Percentiles rank a stretch among this genome's conserved stretches.
These are phyloP conservation scores for Colletotrichum musicola DNA, from an alignment of 2,329 filamentous ascomycete species.

Conservation along the genomic window DNA sequence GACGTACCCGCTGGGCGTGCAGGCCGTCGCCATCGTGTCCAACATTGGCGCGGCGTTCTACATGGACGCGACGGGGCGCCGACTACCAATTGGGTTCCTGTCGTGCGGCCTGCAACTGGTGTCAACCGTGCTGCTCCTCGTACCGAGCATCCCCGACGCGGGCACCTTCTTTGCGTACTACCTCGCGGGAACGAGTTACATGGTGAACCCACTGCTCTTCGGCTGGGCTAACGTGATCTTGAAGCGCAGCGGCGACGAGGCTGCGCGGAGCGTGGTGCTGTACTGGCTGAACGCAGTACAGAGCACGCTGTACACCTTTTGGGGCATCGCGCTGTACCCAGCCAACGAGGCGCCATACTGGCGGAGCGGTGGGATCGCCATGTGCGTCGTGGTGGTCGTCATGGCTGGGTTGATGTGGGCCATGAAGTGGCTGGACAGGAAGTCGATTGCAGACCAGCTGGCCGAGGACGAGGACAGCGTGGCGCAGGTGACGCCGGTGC, in stretches of 20 bases:
- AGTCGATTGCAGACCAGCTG: slow-evolving; percentile 13
- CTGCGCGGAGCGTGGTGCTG: slow-evolving; percentile 53
- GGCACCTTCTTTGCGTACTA: slow-evolving; percentile 54
- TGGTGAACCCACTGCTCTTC: slow-evolving; percentile 54
- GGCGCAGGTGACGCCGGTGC: neutral
- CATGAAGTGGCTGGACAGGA: slow-evolving; percentile 24
- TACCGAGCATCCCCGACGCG: slow-evolving; percentile 47
- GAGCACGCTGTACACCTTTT: slow-evolving; percentile 57
- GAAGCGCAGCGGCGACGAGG: slow-evolving; percentile 49
- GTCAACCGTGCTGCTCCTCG: slow-evolving; percentile 48
- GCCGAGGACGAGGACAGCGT: slow-evolving; percentile 6
- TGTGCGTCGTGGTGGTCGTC: slow-evolving; percentile 31
- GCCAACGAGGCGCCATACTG: slow-evolving; percentile 58
- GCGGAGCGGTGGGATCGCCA: slow-evolving; percentile 45
- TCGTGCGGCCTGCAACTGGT: slow-evolving; percentile 49
- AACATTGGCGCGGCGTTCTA: slow-evolving; percentile 51
- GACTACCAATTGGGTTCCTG: slow-evolving; percentile 51
- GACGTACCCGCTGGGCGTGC: slow-evolving; percentile 53
- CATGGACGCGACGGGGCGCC: slow-evolving; percentile 49
- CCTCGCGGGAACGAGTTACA: slow-evolving; percentile 53
- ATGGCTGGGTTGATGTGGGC: slow-evolving; percentile 17
- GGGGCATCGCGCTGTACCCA: slow-evolving; percentile 58
- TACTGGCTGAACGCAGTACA: slow-evolving; percentile 56
- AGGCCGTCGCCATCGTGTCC: slow-evolving; percentile 53
- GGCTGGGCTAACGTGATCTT: slow-evolving; percentile 42